A percentile compares a stretch with the other conserved stretches of the same genome.
phyloP scores from a whole-genome alignment of 2,329 filamentous ascomycete genomes.

The Piedraia hortae region DNA sequence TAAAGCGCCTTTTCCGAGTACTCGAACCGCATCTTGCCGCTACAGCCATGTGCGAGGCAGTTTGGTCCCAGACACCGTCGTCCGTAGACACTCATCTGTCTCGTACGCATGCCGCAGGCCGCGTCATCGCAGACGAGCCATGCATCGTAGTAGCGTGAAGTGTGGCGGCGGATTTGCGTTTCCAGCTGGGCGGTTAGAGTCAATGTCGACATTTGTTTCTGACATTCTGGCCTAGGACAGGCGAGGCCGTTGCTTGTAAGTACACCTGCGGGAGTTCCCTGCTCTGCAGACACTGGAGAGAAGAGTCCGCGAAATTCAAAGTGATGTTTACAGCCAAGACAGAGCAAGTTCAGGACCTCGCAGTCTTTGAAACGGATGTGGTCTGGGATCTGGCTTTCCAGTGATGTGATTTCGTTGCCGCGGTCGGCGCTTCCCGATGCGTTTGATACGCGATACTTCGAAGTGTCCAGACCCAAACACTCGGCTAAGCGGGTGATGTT shows the following conservation, averaged over 20 bases:
- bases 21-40: constrained; percentile 70
- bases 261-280: constrained; percentile 21
- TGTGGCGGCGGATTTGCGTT: constrained; percentile 48
- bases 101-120: constrained; percentile 60
- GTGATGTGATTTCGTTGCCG: constrained; percentile 48
- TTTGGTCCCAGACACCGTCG: constrained; percentile 67
- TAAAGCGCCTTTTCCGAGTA: constrained; percentile 73
- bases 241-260: constrained; percentile 48
- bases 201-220: constrained; percentile 35
- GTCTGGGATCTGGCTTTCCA: constrained; percentile 87
- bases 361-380: constrained; percentile 68
- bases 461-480: constrained; percentile 72
- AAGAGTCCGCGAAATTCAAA: constrained; percentile 53
- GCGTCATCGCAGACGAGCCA: constrained; percentile 80
- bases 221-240: constrained; percentile 38
- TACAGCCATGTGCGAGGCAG: constrained; percentile 58
- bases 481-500: constrained; percentile 75
- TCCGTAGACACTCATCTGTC: constrained; percentile 83
- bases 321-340: constrained; percentile 47
- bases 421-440: constrained; percentile 25
- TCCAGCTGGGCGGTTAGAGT: constrained; percentile 71
- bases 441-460: constrained; percentile 51
- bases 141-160: constrained; percentile 68
- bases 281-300: constrained; percentile 7
- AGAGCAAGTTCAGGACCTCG: constrained; percentile 47